Evolutionary conservation across 768 basidiomycete genomes (phyloP), one percentile per base, ranked within the genome.

Genomic region (Glaciozyma antarctica): DNA sequence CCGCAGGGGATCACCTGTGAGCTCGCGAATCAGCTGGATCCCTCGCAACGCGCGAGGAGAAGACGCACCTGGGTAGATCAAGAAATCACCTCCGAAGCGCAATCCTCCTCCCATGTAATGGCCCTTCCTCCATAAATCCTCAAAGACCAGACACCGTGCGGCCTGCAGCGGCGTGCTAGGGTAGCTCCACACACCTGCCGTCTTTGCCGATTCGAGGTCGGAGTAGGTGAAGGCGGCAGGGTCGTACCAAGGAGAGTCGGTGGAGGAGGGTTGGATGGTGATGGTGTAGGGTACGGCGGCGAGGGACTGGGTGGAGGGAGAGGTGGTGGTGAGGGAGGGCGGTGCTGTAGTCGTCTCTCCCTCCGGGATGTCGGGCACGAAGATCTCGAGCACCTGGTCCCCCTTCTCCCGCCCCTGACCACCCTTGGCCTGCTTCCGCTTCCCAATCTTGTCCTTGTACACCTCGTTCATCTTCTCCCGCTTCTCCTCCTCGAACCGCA

Each of bases 81-180:
- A 78, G 76, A 90, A 97, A 72, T 98, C 92, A 2, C 92, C 93
- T 9, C 95, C 95, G 73, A 99, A 99, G 76, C 87, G 88, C 76
- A 93, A 84, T 0, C 92, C 93, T 0, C 84, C 84, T 55, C 92
- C 92, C 83, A 95, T 82, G 75, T 83, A 95, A 75, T 86, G 85
- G 0, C 88, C 89, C 76, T 86, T 82, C 67, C 85, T 83, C 87
- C 88, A 90, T 17, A 95, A 75, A 68, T 84, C 85, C 52, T 81
- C 81, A 75, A 91, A 94, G 15, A 91, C 86, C 15, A 81, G 84
- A 67, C 88, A 91, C 61, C 84, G 81, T 16, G 91, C 89, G 5
- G 82, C 80, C 74, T 94, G 86, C 22, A 72, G 45, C 38, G 41
- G 3, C 3, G 28, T 65, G n/a, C 10, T 16, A 16, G 67, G 73